Base-by-base conservation (phyloP, 441 rosid species). In the Populus hybrid region DNA sequence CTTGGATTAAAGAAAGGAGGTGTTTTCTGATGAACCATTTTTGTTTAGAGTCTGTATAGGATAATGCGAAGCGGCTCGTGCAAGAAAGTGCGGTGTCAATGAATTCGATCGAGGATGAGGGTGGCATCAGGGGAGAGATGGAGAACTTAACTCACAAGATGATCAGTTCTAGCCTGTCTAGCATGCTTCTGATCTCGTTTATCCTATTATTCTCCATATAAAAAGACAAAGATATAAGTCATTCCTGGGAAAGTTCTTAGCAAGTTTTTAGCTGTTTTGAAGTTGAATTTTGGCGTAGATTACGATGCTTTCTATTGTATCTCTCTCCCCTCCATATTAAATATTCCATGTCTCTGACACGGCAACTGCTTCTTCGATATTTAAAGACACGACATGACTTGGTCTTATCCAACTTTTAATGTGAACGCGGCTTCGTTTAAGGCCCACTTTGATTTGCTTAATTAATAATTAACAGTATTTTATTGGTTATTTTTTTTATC, bases 21-120 rank as follows among this genome's bases (percentile, higher is more conserved):
- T 90, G 89, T 72, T 86, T 86, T 73, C 90, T 76, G 24, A 91
- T 90, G 5, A 83, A 23, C 87, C 86, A 83, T 78, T 87, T 87
- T 67, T 91, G 93, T 40, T 87, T 75, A 10, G 85, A 87, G 50
- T 90, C 88, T 14, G 91, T 24, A 81, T 91, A 91, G 21, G 95
- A 86, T 0, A 90, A 85, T 20, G 89, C 78, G 38, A 80, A 87
- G 4, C 79, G 67, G 36, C 79, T 77, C 5, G 24, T 69, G 46
- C 82, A 79, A 32, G 78, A 77, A 71, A 90, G 90, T 4, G 93
- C 89, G 1, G 86, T 84, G 5, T 91, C 93, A 35, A 91, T 84
- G 90, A 88, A 87, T 66, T 85, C 74, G 77, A 71, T 70, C 34
- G 77, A 68, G 79, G 82, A 75, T 26, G 86, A 36, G 65, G 85